Evolutionary conservation across 2,329 filamentous ascomycete genomes (phyloP).

Genomic region (Fusarium bulbicola): DNA sequence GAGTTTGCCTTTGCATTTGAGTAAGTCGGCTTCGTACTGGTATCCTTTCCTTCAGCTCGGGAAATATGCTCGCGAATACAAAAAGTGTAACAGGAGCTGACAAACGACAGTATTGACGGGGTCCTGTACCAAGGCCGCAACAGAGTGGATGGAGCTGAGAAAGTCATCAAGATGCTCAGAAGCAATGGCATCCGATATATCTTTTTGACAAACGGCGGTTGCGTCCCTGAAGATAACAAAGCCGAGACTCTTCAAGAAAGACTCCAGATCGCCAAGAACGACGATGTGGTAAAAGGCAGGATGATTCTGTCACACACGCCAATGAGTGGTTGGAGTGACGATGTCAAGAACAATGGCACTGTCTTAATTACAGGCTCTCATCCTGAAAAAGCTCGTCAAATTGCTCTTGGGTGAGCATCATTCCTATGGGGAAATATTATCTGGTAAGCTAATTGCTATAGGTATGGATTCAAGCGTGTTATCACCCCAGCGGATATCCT

Average conservation of each 20-base stretch:
- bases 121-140: conserved; percentile 87
- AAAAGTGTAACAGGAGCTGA: conserved; percentile 7
- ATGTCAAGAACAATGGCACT: conserved; percentile 56
- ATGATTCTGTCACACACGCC: conserved; percentile 89
- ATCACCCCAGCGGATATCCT: conserved; percentile 88
- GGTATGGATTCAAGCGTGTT: conserved; percentile 80
- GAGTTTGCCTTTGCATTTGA: conserved; percentile 52
- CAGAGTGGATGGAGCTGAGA: conserved; percentile 79
- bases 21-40: conserved; percentile 34
- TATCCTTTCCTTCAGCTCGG: neutral
- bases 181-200: conserved; percentile 86
- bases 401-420: conserved; percentile 70
- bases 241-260: conserved; percentile 47
- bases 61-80: neutral
- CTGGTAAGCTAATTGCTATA: conserved; percentile 27
- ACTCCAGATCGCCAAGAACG: conserved; percentile 44
- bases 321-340: conserved; percentile 67
- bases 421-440: neutral
- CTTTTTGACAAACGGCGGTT: conserved; percentile 94
- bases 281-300: conserved; percentile 47
- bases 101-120: conserved; percentile 75
- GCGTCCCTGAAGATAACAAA: conserved; percentile 72
- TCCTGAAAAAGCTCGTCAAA: conserved; percentile 71
- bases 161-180: conserved; percentile 78
- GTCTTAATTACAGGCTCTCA: conserved; percentile 79